phyloP scores from a whole-genome alignment of 2,329 filamentous ascomycete genomes.

The Diaporthe sp. region DNA sequence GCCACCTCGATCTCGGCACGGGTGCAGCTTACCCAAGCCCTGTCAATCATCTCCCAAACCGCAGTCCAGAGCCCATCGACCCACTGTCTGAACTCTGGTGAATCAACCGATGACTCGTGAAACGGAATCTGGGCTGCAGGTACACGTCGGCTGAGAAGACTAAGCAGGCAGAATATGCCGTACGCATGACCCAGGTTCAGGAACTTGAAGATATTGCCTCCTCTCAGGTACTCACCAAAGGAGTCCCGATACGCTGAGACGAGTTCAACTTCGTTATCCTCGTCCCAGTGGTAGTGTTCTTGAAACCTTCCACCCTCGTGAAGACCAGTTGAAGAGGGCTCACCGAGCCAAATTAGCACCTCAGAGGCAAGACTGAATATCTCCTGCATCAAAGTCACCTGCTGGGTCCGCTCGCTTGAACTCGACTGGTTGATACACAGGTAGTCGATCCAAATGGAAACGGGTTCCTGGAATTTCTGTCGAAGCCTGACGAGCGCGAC shows the following conservation, averaged over 20 bases:
- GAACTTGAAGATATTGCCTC: not conserved
- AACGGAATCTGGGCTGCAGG: not conserved
- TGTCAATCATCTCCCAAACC: conserved; percentile 10
- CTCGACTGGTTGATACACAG: conserved; percentile 31
- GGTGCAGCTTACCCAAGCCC: conserved; percentile 6
- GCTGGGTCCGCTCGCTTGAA: conserved; percentile 15
- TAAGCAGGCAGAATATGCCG: not conserved
- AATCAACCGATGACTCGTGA: not conserved
- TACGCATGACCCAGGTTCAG: not conserved
- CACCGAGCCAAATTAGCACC: conserved; percentile 34
- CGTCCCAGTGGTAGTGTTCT: not conserved
- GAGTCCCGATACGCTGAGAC: not conserved
- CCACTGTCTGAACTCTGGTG: not conserved
- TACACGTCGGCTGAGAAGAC: not conserved
- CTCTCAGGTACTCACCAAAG: not conserved
- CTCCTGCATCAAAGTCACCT: conserved; percentile 31
- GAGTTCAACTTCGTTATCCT: not conserved
- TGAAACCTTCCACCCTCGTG: not conserved
- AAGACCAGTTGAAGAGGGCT: not conserved
- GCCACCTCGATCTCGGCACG: no score
- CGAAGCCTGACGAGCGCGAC: conserved; percentile 14
- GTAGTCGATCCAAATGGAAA: conserved; percentile 23
- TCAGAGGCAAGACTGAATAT: conserved; percentile 24
- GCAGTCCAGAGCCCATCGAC: not conserved
- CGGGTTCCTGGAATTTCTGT: not conserved